Base-by-base conservation (phyloP, 2,329 filamentous ascomycete species). In the Phialocephala subalpina region DNA sequence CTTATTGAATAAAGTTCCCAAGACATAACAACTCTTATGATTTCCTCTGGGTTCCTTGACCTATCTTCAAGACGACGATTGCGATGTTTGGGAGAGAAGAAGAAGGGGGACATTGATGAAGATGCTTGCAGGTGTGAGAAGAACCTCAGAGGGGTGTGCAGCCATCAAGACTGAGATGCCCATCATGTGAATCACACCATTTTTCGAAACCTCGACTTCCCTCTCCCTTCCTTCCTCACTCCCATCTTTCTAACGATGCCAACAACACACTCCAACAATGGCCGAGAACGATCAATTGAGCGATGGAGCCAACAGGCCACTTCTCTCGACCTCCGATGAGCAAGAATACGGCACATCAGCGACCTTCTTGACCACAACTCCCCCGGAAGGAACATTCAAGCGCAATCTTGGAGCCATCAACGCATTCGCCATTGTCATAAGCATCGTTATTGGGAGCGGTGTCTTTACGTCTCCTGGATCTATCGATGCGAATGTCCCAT, bases 381-480 rank as follows among this genome's bases (percentile, higher is more conserved):
- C 40, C 35, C 56, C 36, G 8, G 25, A 58, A 40, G 60, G 68
- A 11, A 76, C 78, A 7, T 84, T 83, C 67, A 78, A 73, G 47
- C 77, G 79, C n/a, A 82, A 80, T 67, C 80, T 84, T 4, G 83
- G 82, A 29, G 75, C 82, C 11, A 63, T 80, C 33, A 82, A 85
- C 69, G 82, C 82, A 0, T 89, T 89, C 68, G 85, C 84, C 25
- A 86, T 90, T 56, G 80, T 90, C 47, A 83, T 90, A 66, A 86
- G 85, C 70, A 86, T 90, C 67, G 87, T 89, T 62, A 88, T 90
- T 57, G 88, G 88, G 8, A 87, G 85, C 60, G 87, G 88, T 38
- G 84, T 90, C 20, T 90, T 90, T 70, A 89, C 88, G 0, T 89
- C 87, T 1, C 87, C 87, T 0, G 86, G 87, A 0, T 82, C 86